Conservation (phyloP, 345 rosid species). For the Ceriops decandra region DNA sequence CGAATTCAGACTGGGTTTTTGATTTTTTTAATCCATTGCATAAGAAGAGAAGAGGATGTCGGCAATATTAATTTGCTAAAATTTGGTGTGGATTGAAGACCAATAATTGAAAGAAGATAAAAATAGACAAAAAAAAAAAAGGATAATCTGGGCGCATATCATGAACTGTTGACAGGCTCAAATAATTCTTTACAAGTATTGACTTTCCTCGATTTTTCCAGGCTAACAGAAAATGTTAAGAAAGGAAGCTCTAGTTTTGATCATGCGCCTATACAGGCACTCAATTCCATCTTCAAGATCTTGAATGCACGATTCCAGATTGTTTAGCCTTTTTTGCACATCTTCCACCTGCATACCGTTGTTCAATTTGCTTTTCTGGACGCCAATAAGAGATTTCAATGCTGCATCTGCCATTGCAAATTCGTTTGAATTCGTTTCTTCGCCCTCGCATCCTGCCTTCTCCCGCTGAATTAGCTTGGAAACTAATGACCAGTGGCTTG, state of each 20-base stretch:
- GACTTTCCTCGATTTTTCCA: not conserved
- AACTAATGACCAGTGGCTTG: conserved; percentile 13
- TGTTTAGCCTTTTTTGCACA: conserved; percentile 19
- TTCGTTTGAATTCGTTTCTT: conserved; percentile 3
- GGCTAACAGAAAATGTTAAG: conserved; percentile 31
- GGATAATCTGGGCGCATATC: not conserved
- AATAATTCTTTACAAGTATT: not conserved
- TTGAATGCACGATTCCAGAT: conserved; percentile 35
- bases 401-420: conserved; percentile 21
- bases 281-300: conserved; percentile 42
- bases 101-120: too few relatives aligned
- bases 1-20: too few relatives aligned
- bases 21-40: too few relatives aligned
- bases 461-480: conserved; percentile 16
- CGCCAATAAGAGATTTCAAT: conserved; percentile 8
- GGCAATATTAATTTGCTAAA: too few relatives aligned
- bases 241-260: conserved; percentile 46
- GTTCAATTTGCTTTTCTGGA: conserved; percentile 14
- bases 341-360: not conserved
- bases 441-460: not conserved
- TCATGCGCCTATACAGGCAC: conserved; percentile 28
- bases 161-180: not conserved
- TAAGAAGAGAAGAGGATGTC: too few relatives aligned
- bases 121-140: too few relatives aligned
- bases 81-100: too few relatives aligned